A percentile compares a stretch with the other conserved stretches of the same genome.
These are phyloP conservation scores for Pilaira anomala DNA, from an alignment of 192 early-diverging fungal genomes.

Conservation along the genomic window DNA sequence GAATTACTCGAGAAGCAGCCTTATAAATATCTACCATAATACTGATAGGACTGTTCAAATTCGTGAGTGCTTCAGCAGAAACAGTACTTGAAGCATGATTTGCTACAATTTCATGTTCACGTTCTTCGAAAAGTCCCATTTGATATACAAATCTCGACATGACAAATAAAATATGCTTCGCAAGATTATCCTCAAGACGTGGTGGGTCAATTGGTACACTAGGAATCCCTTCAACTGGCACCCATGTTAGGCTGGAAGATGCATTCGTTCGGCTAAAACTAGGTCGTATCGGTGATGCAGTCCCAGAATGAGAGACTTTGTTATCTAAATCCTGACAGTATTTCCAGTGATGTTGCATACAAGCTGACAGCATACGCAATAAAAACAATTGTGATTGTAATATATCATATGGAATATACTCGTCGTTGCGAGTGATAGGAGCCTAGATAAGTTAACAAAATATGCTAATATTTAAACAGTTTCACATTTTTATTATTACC, in stretches of 20 bases:
- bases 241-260: slow-evolving; percentile 4
- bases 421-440: slow-evolving; percentile 39
- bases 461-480: not conserved
- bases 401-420: slow-evolving; percentile 48
- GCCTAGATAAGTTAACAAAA: not conserved
- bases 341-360: slow-evolving; percentile 78
- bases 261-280: not conserved
- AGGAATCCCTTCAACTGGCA: slow-evolving; percentile 13
- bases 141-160: slow-evolving; percentile 58
- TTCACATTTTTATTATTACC: slow-evolving; percentile 30
- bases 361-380: slow-evolving; percentile 72
- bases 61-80: not conserved
- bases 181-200: slow-evolving; percentile 64
- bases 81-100: not conserved
- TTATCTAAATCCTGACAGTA: not conserved
- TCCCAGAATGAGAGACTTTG: not conserved
- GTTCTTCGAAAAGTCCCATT: slow-evolving; percentile 35
- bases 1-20: slow-evolving; percentile 72
- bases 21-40: slow-evolving; percentile 62
- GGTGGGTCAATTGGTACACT: slow-evolving; percentile 53
- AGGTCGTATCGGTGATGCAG: not conserved
- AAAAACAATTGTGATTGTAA: slow-evolving; percentile 82
- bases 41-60: not conserved
- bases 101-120: not conserved
- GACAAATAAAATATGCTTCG: slow-evolving; percentile 56